Base-by-base conservation (phyloP, 2,329 filamentous ascomycete genomes). In the Neoascochyta sp. region DNA sequence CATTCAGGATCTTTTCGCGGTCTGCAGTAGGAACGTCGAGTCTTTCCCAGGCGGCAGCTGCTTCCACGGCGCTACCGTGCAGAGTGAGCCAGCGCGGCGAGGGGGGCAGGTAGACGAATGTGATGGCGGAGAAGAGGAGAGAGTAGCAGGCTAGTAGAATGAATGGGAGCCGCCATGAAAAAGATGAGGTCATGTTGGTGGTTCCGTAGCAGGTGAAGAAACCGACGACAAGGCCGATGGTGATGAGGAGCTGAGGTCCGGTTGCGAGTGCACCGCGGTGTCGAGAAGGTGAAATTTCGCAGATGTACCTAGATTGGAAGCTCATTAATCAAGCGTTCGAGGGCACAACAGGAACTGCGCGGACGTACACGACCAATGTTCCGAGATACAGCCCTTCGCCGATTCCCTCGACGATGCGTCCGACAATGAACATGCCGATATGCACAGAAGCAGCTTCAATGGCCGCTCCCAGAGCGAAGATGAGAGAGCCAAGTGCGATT, bases 131-230 rank as follows among this genome's bases (percentile, higher is more conserved):
- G 4, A 28, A 39, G 11, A 39, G 3, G 26, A 40, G 25, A 8
- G 45, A 34, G 21, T 73, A 37, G 4, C 50, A 27, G 0, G 67
- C 61, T 38, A 73, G 66, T 1, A 80, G 46, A 0, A 74, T 57
- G 32, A 73, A 79, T 0, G 78, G 77, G 0, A 74, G 52, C 3
- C 76, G 64, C 77, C 76, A 80, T 2, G 75, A 68, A 11, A 74
- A 50, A 3, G 68, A 69, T 2, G 32, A 34, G 1, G 55, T 20
- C 6, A 78, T 62, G 2, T 57, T 46, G 0, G 70, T 63, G 13
- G 68, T 73, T 6, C 73, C 75, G 41, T 80, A 81, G 52, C 75
- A 79, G 7, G 67, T 69, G 43, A 82, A 81, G 41, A 76, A 81
- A 0, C 78, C 78, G 0, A 65, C 23, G 4, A 70, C 70, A 3